Conservation (phyloP, 495 filamentous ascomycete genomes). For the Friedmanniomyces endolithicus region DNA sequence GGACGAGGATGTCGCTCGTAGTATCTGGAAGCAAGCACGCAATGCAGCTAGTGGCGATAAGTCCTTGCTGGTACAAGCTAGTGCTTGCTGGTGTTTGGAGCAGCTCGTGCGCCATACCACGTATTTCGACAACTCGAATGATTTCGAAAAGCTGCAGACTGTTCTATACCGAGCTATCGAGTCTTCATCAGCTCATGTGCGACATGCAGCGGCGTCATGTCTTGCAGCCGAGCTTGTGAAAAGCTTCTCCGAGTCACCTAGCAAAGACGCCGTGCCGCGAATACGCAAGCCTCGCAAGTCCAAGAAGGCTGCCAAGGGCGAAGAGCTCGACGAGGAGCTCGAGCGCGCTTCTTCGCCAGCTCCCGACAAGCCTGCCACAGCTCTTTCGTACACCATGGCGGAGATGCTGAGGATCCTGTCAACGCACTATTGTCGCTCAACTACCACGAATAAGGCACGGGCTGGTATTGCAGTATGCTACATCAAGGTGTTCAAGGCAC, state of each 20-base stretch:
- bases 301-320: conserved; percentile 55
- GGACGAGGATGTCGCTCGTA: conserved; percentile 74
- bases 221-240: conserved; percentile 68
- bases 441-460: conserved; percentile 67
- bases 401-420: conserved; percentile 77
- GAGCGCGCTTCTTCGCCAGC: conserved; percentile 64
- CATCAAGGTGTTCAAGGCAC: conserved; percentile 56
- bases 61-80: conserved; percentile 64
- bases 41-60: conserved; percentile 68
- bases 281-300: conserved; percentile 61
- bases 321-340: conserved; percentile 64
- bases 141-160: conserved; percentile 75
- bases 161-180: conserved; percentile 78
- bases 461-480: conserved; percentile 83
- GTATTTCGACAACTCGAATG: conserved; percentile 79
- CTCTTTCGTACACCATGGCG: conserved; percentile 57
- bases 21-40: conserved; percentile 86
- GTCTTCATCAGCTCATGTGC: conserved; percentile 54
- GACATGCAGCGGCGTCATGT: conserved; percentile 79
- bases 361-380: conserved; percentile 53
- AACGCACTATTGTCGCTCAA: conserved; percentile 63
- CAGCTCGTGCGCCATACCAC: conserved; percentile 54
- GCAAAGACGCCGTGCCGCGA: conserved; percentile 45
- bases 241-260: conserved; percentile 54
- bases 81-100: conserved; percentile 70